Base-by-base conservation (phyloP, 208 protist species). In the Wallacemonas rigidus region DNA sequence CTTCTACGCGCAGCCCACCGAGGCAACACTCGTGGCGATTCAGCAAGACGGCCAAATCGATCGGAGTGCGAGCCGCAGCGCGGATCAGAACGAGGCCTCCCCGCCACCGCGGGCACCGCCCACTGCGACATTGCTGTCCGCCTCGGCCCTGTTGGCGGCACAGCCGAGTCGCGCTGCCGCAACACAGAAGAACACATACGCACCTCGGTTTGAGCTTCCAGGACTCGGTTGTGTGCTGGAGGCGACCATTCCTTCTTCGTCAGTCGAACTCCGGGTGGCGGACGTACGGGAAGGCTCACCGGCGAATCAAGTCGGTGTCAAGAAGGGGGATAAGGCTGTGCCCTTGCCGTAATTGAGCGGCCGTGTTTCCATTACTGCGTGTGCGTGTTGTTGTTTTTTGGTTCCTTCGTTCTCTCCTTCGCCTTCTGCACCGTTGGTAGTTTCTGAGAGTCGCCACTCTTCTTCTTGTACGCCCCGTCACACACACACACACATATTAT, bases 51-150 rank as follows among this genome's bases (percentile, higher is more conserved):
- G 53, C 5, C 53, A 12, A n/a, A 7, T 62, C 56, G 5, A 38
- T n/a, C 36, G 9, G 9, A 63, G 57, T 38, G 4, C 14, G 40
- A 3, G 36, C 60, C 3, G 36, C n/a, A 14, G 36, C 60, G 60
- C 44, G 9, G 12, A 9, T 11, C n/a, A 50, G 5, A 41, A 41
- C 2, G 43, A 50, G 15, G 36, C 60, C 17, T 65, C 60, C 3
- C 60, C 60, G 40, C 60, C 60, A 45, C 60, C 60, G n/a, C 60
- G 60, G 7, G 41, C 60, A 17, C 60, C 60, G 60, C 60, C 56
- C 6, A 58, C 54, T 17, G 54, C 17, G 15, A 8, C 54, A 35
- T 17, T 58, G 11, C 17, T 58, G 15, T 58, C 54, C 9, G 17
- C 56, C 35, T 62, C 56, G 4, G 35, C 56, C 7, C 38, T 62